Evolutionary conservation across 352 stramenopile genomes (phyloP), one percentile per base, ranked within the genome.

Genomic region (Globisporangium abappressorium): DNA sequence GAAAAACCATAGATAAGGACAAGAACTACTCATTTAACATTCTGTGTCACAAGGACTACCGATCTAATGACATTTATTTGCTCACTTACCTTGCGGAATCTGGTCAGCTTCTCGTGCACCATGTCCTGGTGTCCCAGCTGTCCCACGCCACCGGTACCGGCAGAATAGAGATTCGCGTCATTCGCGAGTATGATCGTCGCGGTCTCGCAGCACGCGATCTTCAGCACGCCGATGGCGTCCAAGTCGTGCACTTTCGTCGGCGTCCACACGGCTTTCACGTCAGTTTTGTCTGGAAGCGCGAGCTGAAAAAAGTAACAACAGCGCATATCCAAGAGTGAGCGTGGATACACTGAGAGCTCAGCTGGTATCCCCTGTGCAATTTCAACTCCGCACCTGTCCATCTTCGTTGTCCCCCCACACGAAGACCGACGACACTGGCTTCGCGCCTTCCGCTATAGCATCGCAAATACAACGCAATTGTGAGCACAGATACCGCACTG

Each of bases 331-430:
- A 26, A 8, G 8, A 3, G 33, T 28, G 20, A 8, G 18, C 1
- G 30, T 30, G 55, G 7, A 46, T 14, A 61, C 15, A 18, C 0
- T 9, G 20, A 24, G 6, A 51, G 43, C 1, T 51, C 18, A 51
- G 2, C 18, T 51, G 18, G 18, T 51, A 30, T 41, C n/a, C 26
- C 20, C 8, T n/a, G n/a, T 53, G 38, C 18, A 43, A 56, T 20
- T 38, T 26, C 49, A 63, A 57, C 28, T 46, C 3, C 55, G 28
- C 57, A 91, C 84, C 74, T 94, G 86, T 62, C 86, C 84, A 71
- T 94, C 86, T 72, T 91, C 84, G 41, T 94, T 94, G 55, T 94
- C 84, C 0, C 84, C 84, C 79, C 85, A 94, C 33, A 76, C 83
- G 70, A 85, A 92, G 51, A 92, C 69, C 3, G 82, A 79, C 6